Evolutionary conservation across 129 eudicot species (phyloP).

Genomic region (Flaveria bidentis): DNA sequence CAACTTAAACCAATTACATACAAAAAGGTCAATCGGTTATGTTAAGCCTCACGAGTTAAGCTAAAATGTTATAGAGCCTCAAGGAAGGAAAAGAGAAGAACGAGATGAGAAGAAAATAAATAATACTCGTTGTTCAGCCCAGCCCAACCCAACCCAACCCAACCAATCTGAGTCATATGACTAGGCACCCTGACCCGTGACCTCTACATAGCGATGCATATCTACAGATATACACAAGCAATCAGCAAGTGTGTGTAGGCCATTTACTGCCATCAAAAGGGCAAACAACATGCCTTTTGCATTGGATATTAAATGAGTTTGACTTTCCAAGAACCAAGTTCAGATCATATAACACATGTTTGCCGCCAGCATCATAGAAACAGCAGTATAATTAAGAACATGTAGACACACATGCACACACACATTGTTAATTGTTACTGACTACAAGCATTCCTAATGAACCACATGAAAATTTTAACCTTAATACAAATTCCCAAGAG

Average conservation of each 20-base stretch:
- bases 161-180: not conserved
- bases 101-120: too few species aligned
- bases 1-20: too few species aligned
- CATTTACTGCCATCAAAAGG: not conserved
- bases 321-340: conserved; percentile 19
- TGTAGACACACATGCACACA: conserved; percentile 4
- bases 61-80: too few species aligned
- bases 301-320: conserved; percentile 13
- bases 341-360: conserved; percentile 21
- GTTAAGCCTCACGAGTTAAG: too few species aligned
- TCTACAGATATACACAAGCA: not conserved
- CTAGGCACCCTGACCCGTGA: not conserved
- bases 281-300: not conserved
- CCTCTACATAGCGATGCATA: not conserved
- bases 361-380: conserved; percentile 25
- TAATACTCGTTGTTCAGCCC: not conserved
- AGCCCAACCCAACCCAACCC: not conserved
- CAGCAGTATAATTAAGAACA: conserved; percentile 9
- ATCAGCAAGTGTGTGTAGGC: not conserved
- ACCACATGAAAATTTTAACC: conserved; percentile 31
- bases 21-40: too few species aligned
- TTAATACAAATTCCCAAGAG: conserved; percentile 11
- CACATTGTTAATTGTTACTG: conserved; percentile 25
- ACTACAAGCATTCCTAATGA: conserved; percentile 33
- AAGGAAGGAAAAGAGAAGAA: too few species aligned